Evolutionary conservation across 176 grass and related monocot genomes (phyloP).

Genomic region (Phoenix dactylifera): DNA sequence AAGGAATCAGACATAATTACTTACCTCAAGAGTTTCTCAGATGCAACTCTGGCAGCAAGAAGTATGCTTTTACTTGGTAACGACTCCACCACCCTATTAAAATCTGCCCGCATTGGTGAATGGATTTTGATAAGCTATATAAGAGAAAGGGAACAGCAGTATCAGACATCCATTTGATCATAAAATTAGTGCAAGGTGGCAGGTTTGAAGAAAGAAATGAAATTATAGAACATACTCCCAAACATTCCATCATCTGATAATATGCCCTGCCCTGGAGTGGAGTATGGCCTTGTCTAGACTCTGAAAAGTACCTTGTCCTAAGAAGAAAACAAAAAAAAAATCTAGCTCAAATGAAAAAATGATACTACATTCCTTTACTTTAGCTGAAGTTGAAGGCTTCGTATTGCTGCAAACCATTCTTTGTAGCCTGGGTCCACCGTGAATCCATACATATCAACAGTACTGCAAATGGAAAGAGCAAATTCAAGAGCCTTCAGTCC

Average conservation of each 20-base stretch:
- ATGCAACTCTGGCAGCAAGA: conserved; percentile 59
- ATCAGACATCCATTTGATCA: too few species aligned
- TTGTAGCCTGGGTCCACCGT: conserved; percentile 98
- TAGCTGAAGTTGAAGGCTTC: not conserved
- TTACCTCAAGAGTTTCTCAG: conserved; percentile 83
- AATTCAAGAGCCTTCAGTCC: conserved; percentile 96
- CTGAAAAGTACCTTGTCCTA: conserved; percentile 97
- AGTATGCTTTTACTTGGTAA: conserved; percentile 50
- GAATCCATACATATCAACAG: conserved; percentile 97
- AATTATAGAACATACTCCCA: conserved; percentile 51
- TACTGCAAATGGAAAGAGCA: conserved; percentile 78
- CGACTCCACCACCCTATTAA: conserved; percentile 51
- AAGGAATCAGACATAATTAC: not conserved
- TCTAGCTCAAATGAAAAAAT: conserved; percentile 12
- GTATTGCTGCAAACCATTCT: conserved; percentile 57
- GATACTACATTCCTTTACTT: not conserved
- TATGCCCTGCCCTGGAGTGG: conserved; percentile 91
- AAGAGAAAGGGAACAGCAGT: conserved; percentile 2
- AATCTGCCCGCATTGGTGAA: conserved; percentile 77
- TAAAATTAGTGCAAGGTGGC: too few species aligned
- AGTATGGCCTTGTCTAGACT: conserved; percentile 87
- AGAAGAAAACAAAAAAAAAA: conserved; percentile 17
- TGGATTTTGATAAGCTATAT: conserved; percentile 92
- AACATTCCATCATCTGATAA: conserved; percentile 99
- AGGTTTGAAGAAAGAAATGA: conserved; percentile 2